Percentiles rank a stretch among this genome's conserved stretches.
phyloP scores from a whole-genome alignment of 805 yeast species.

The Cyberlindnera misumaiensis region DNA sequence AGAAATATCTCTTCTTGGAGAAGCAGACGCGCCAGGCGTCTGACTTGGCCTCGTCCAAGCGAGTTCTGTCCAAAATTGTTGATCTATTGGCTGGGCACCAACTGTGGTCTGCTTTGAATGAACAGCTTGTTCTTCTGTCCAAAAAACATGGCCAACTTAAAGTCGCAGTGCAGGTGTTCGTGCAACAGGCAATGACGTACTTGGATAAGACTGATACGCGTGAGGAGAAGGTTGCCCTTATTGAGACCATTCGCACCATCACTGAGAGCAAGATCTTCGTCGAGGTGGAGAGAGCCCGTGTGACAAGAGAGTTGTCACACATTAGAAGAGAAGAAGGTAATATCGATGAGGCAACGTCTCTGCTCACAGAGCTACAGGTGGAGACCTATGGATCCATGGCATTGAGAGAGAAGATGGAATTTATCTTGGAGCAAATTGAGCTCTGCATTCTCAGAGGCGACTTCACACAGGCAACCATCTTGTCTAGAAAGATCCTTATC shows the following conservation, averaged over 20 bases:
- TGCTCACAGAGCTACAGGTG: conserved; percentile 90
- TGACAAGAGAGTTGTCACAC: conserved; percentile 72
- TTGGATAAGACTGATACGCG: conserved; percentile 49
- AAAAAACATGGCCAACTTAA: conserved; percentile 97
- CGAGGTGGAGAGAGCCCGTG: conserved; percentile 93
- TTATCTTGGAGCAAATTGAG: conserved; percentile 84
- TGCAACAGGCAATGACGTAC: conserved; percentile 63
- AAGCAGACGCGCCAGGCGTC: conserved; percentile 94
- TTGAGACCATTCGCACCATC: conserved; percentile 83
- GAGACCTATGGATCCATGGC: conserved; percentile 97
- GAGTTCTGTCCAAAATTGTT: conserved; percentile 68
- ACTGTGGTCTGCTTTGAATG: conserved; percentile 78
- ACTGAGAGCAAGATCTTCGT: conserved; percentile 94
- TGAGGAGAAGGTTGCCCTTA: conserved; percentile 57
- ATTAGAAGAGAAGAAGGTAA: conserved; percentile 63
- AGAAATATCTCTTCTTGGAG: conserved; percentile 70
- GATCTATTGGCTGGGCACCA: conserved; percentile 47
- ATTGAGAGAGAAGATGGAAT: conserved; percentile 81
- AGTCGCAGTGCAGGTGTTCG: conserved; percentile 72
- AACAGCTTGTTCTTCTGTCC: conserved; percentile 71
- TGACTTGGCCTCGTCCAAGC: conserved; percentile 83
- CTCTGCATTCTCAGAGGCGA: conserved; percentile 82
- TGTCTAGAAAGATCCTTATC: conserved; percentile 81
- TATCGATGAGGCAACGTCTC: conserved; percentile 80
- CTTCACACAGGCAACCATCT: conserved; percentile 74